Evolutionary conservation across 306 rosid genomes (phyloP).

Genomic region (Prunus mume): DNA sequence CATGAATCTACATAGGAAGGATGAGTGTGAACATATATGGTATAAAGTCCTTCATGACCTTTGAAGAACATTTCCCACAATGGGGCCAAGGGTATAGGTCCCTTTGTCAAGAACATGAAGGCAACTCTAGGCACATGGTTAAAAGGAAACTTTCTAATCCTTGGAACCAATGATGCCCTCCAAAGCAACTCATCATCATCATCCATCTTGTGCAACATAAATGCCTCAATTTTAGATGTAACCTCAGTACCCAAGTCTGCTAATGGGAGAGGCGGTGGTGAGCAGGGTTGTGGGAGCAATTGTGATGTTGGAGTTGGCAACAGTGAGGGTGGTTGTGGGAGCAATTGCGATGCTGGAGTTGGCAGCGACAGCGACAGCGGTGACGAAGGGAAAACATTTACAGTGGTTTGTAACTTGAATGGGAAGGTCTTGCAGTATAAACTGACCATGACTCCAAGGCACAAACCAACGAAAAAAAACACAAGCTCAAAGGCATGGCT

Average conservation of each 20-base stretch:
- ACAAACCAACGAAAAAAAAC: conserved; percentile 44
- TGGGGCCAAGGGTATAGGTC: conserved; percentile 42
- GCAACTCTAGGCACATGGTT: conserved; percentile 47
- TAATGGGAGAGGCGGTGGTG: background rate
- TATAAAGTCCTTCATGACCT: conserved; percentile 41
- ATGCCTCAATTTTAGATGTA: conserved; percentile 2
- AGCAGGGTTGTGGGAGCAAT: conserved; percentile 2
- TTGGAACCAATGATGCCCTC: conserved; percentile 41
- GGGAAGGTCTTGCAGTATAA: conserved; percentile 29
- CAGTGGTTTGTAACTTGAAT: conserved; percentile 2
- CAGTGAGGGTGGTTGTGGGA: conserved; percentile 2
- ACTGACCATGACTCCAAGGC: conserved; percentile 37
- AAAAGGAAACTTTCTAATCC: conserved; percentile 10
- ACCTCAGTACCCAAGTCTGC: background rate
- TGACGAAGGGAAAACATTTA: background rate
- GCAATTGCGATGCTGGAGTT: background rate
- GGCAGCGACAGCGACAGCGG: conserved; percentile 4
- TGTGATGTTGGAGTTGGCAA: background rate
- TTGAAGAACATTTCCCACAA: conserved; percentile 61
- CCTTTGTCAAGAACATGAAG: conserved; percentile 66
- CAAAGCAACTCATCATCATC: conserved; percentile 38
- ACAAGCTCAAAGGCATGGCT: conserved; percentile 24
- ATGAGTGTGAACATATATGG: conserved; percentile 53
- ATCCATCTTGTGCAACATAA: conserved; percentile 35
- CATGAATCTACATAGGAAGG: conserved; percentile 36